These are phyloP conservation scores for Lasiosphaeria hispida DNA, from an alignment of 495 filamentous ascomycete species.

Conservation along the genomic window DNA sequence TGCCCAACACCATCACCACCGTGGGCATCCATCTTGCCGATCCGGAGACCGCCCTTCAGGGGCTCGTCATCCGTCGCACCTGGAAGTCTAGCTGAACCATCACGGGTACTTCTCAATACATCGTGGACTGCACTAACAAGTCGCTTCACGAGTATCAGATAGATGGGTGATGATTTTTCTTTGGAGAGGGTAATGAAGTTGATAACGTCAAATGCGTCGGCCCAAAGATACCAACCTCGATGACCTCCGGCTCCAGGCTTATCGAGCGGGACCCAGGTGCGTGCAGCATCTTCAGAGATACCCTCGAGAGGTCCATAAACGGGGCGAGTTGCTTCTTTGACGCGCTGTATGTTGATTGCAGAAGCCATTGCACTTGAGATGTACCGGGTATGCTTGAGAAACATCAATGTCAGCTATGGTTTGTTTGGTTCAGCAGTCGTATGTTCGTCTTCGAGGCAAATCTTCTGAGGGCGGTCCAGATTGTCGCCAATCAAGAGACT, in stretches of 20 bases:
- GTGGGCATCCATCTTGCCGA: constrained; percentile 54
- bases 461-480: neutral
- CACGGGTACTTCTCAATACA: constrained; percentile 54
- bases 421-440: neutral
- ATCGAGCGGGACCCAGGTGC: constrained; percentile 30
- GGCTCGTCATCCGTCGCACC: constrained; percentile 55
- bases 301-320: constrained; percentile 44
- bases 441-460: neutral
- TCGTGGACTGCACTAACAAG: constrained; percentile 57
- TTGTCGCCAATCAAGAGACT: too few relatives aligned
- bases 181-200: constrained; percentile 62
- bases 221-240: constrained; percentile 66
- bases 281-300: constrained; percentile 20
- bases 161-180: constrained; percentile 39
- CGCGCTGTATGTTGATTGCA: constrained; percentile 21
- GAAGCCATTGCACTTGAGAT: constrained; percentile 17
- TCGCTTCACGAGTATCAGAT: constrained; percentile 52
- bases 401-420: neutral
- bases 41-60: constrained; percentile 59
- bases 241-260: constrained; percentile 56
- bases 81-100: constrained; percentile 47
- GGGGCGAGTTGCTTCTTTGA: constrained; percentile 39
- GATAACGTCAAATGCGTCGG: constrained; percentile 66
- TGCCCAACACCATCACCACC: constrained; percentile 62
- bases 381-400: neutral